Base-by-base conservation (phyloP, 495 filamentous ascomycete genomes). In the Penicillium manginii region DNA sequence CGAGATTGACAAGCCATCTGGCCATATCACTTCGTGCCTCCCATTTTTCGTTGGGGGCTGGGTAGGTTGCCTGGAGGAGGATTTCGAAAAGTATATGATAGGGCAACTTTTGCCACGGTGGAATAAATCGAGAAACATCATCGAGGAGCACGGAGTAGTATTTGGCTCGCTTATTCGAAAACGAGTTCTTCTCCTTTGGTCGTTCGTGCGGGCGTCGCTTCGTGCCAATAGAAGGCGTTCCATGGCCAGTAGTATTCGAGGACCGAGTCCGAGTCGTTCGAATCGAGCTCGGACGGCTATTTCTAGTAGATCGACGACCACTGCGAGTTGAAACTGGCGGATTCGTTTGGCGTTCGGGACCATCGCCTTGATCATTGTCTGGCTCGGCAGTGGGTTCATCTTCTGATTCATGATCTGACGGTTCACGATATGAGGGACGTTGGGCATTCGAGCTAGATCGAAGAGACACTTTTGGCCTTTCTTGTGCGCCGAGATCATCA, bases 71-170 rank as follows among this genome's bases (percentile, higher is more conserved):
- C 57, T 79, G 83, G 46, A 79, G 59, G 64, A 96, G 91, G 48
- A 93, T 84, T 32, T 86, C 76, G 14, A 88, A 69, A 18, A 91
- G 81, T 3, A 94, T 74, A 19, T 89, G 80, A 59, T 93, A 91
- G 1, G 91, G 91, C 4, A 96, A 72, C 1, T 74, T 82, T 10
- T 81, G 71, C 90, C 90, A 96, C 4, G 83, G 77, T 40, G 86
- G 89, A 35, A 84, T 84, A 23, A 73, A 75, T 14, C 76, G 75
- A 23, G 81, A 75, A 47, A 26, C 6, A n/a, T 47, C 45, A 26
- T 47, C 45, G 19, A 47, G 22, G 10, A 47, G 22, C 15, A 54
- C 59, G 18, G 54, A 49, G 18, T 71, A 62, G 4, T 66, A 29
- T 50, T 72, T 74, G 22, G 57, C 50, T 26, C 69, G 64, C 59